Percentiles rank a stretch among this genome's conserved stretches.
These are phyloP conservation scores for Pichia sporocuriosa DNA, from an alignment of 805 yeast genomes.

Conservation along the genomic window DNA sequence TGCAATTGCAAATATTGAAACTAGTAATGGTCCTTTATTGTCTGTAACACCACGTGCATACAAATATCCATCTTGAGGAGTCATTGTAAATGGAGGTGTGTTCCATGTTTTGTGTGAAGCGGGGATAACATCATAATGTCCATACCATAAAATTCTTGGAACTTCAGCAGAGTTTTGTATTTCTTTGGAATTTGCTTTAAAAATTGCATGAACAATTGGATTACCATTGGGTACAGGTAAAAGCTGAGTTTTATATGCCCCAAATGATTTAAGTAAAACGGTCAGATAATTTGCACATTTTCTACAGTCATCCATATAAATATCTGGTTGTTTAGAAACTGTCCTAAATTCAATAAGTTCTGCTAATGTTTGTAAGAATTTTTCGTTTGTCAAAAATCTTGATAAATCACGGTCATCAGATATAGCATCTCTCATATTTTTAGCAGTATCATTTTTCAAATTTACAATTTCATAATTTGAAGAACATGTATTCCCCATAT, in stretches of 20 bases:
- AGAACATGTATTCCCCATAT: constrained; percentile 12
- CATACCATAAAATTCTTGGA: constrained; percentile 74
- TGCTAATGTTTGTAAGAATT: constrained; percentile 54
- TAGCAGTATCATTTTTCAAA: not conserved
- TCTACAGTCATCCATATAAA: constrained; percentile 70
- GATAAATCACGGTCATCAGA: no score
- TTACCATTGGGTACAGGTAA: constrained; percentile 73
- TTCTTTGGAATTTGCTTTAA: constrained; percentile 39
- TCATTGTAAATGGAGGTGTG: constrained; percentile 69
- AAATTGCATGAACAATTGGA: constrained; percentile 77
- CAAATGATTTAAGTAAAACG: constrained; percentile 55
- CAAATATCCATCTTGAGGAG: constrained; percentile 75
- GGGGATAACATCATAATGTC: constrained; percentile 92
- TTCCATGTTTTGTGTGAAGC: constrained; percentile 64
- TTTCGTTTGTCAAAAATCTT: constrained; percentile 32
- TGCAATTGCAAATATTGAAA: constrained; percentile 82
- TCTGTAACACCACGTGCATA: constrained; percentile 93
- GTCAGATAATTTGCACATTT: constrained; percentile 76
- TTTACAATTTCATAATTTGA: not conserved
- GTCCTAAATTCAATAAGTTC: constrained; percentile 65
- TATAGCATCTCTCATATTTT: no score
- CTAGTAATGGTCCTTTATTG: constrained; percentile 88
- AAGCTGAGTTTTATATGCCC: constrained; percentile 60
- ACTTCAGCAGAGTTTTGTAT: not conserved
- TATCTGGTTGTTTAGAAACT: constrained; percentile 66